These are phyloP conservation scores for Camelina neglecta DNA, from an alignment of 345 rosid genomes.

Conservation along the genomic window DNA sequence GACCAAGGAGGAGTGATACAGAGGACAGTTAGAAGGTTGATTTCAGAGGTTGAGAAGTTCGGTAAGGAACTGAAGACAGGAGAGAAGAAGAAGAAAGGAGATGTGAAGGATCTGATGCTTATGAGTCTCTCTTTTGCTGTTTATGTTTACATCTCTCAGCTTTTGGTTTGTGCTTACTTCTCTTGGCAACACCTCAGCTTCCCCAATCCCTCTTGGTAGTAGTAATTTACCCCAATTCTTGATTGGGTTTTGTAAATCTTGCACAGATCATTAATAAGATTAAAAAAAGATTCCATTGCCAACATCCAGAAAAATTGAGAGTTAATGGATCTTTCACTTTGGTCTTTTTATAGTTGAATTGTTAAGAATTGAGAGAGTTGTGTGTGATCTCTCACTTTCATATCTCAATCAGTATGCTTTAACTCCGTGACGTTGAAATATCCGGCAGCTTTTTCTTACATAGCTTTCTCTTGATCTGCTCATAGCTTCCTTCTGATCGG, in stretches of 20 bases:
- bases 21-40: conserved; percentile 27
- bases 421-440: conserved; percentile 26
- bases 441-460: conserved; percentile 42
- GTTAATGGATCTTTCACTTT: not conserved
- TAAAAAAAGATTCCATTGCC: conserved; percentile 3
- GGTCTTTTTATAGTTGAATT: too few relatives aligned
- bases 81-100: conserved; percentile 60
- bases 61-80: conserved; percentile 26
- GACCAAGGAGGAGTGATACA: conserved; percentile 33
- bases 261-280: conserved; percentile 26
- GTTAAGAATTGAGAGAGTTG: too few relatives aligned
- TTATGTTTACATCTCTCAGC: conserved; percentile 80
- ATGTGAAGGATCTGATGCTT: conserved; percentile 73
- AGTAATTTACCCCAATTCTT: not conserved
- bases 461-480: conserved; percentile 75
- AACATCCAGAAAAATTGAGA: conserved; percentile 2
- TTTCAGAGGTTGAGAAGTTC: conserved; percentile 31
- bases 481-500: conserved; percentile 53
- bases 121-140: conserved; percentile 89
- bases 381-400: not conserved
- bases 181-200: conserved; percentile 61
- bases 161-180: conserved; percentile 76
- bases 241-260: conserved; percentile 26
- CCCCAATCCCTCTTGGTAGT: conserved; percentile 67
- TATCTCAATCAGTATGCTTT: conserved; percentile 7